A percentile compares a stretch with the other conserved stretches of the same genome.
These are phyloP conservation scores for Lipomyces anomalus DNA, from an alignment of 805 yeast genomes.

Conservation along the genomic window DNA sequence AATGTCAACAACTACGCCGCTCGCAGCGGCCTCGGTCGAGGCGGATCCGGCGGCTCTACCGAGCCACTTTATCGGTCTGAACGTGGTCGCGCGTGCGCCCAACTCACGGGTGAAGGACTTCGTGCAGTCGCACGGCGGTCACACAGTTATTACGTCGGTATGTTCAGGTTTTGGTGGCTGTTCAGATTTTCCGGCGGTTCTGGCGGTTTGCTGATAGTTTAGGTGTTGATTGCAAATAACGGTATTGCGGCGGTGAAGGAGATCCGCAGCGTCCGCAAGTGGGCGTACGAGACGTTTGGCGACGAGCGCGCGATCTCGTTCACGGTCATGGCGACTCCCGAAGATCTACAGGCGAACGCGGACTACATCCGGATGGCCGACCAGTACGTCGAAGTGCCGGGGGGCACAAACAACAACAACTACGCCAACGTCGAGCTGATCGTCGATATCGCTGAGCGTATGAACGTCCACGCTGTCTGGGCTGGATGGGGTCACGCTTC, in stretches of 20 bases:
- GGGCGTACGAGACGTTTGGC: slow-evolving; percentile 99
- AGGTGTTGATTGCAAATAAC: slow-evolving; percentile 87
- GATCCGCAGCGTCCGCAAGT: slow-evolving; percentile 92
- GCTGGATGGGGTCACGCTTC: slow-evolving; percentile 99
- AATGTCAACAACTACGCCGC: too few relatives aligned
- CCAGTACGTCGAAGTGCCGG: slow-evolving; percentile 96
- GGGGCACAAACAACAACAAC: slow-evolving; percentile 97
- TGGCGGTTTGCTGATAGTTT: neutral
- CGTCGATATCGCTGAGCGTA: slow-evolving; percentile 95
- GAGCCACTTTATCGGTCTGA: slow-evolving; percentile 72
- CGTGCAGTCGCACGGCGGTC: slow-evolving; percentile 83
- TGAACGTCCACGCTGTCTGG: slow-evolving; percentile 98
- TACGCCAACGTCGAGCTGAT: slow-evolving; percentile 96
- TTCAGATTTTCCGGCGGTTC: neutral
- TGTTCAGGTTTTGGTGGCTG: slow-evolving; percentile 9
- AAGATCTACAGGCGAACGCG: slow-evolving; percentile 92
- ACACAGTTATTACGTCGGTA: slow-evolving; percentile 76
- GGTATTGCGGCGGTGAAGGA: slow-evolving; percentile 99
- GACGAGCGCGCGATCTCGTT: slow-evolving; percentile 89
- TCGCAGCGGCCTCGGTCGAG: too few relatives aligned
- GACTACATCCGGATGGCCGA: slow-evolving; percentile 99
- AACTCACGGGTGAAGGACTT: slow-evolving; percentile 70
- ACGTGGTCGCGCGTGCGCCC: slow-evolving; percentile 70
- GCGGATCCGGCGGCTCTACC: slow-evolving; percentile 36
- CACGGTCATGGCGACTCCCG: slow-evolving; percentile 99